A percentile compares a stretch with the other conserved stretches of the same genome.
Evolutionary conservation across 1,139 yeast species (phyloP).

Genomic region (Kluyveromyces sp.): DNA sequence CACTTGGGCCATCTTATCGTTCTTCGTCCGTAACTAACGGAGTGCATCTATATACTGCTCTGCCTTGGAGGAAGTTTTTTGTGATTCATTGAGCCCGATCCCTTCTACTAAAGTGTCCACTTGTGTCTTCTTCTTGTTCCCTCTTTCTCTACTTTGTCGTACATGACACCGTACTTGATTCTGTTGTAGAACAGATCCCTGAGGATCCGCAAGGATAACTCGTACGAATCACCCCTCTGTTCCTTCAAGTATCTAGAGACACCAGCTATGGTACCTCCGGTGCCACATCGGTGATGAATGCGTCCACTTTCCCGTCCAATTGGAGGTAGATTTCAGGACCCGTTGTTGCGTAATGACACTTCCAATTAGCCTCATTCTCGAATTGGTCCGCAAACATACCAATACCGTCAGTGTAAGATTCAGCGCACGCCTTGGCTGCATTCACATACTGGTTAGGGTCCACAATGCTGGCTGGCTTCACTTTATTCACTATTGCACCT

Average conservation of each 20-base stretch:
- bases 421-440: conserved; percentile 62
- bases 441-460: conserved; percentile 92
- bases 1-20: conserved; percentile 77
- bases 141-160: conserved; percentile 78
- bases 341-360: conserved; percentile 69
- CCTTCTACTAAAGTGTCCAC: conserved; percentile 95
- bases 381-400: conserved; percentile 91
- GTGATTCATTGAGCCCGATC: conserved; percentile 85
- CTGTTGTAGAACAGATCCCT: conserved; percentile 86
- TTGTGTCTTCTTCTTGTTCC: conserved; percentile 89
- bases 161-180: conserved; percentile 87
- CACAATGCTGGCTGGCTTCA: conserved; percentile 90
- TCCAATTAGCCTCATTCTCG: conserved; percentile 89
- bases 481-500: conserved; percentile 84
- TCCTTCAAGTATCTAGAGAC: conserved; percentile 68
- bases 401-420: conserved; percentile 36
- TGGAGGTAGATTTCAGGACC: conserved; percentile 87
- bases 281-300: conserved; percentile 69
- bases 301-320: conserved; percentile 55
- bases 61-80: conserved; percentile 63
- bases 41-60: conserved; percentile 65
- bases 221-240: conserved; percentile 31
- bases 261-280: conserved; percentile 56
- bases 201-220: conserved; percentile 83
- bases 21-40: conserved; percentile 71